A percentile compares a stretch with the other conserved stretches of the same genome.
phyloP scores from a whole-genome alignment of 345 rosid genomes.

The Geranium rotundifolium region DNA sequence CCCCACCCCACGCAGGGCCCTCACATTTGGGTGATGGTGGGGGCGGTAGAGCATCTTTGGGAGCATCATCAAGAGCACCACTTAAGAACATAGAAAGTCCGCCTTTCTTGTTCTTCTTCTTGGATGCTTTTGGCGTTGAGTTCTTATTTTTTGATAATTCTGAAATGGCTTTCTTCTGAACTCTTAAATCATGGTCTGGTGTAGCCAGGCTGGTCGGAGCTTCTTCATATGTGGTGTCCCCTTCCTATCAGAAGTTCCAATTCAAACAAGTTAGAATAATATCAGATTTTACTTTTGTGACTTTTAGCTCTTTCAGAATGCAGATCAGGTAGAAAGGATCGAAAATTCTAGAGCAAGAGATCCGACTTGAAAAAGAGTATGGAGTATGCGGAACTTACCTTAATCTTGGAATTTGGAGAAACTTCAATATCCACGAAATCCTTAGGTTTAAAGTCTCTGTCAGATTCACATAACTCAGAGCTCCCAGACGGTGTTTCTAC shows the following conservation, averaged over 20 bases:
- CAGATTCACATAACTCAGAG: constrained; percentile 15
- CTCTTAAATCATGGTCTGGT: constrained; percentile 21
- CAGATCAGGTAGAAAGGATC: too few species aligned
- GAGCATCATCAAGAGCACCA: constrained; percentile 81
- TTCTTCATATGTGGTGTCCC: constrained; percentile 11
- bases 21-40: constrained; percentile 56
- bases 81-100: constrained; percentile 96
- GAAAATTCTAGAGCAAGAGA: too few species aligned
- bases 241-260: constrained; percentile 30
- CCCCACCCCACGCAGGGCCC: constrained; percentile 98
- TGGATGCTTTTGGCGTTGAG: constrained; percentile 25
- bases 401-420: constrained; percentile 22
- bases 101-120: constrained; percentile 85
- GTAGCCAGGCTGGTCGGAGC: constrained; percentile 17
- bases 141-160: constrained; percentile 33
- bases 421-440: constrained; percentile 23
- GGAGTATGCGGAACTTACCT: constrained; percentile 29
- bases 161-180: constrained; percentile 29
- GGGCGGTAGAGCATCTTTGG: constrained; percentile 35
- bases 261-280: constrained; percentile 7
- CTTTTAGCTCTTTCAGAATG: too few species aligned
- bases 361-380: not conserved
- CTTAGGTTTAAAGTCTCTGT: constrained; percentile 18
- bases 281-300: not conserved
- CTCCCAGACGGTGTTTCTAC: constrained; percentile 30